phyloP scores from a whole-genome alignment of 148 eudicot species.

The Nepenthes mirabilis region DNA sequence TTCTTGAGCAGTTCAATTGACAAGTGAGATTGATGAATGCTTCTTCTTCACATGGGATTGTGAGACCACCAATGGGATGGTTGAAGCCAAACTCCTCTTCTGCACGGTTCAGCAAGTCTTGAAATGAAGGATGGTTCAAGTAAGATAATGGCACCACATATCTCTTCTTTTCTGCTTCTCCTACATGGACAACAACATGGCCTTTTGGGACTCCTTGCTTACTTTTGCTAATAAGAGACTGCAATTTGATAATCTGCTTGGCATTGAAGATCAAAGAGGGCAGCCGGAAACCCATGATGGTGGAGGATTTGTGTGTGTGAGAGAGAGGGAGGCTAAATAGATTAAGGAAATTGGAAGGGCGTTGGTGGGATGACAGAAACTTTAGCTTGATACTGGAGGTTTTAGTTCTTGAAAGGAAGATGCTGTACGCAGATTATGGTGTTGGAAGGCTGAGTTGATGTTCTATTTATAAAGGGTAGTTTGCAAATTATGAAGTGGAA shows the following conservation, averaged over 20 bases:
- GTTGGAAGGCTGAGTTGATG: too few relatives aligned
- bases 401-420: too few relatives aligned
- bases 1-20: background rate
- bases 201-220: constrained; percentile 24
- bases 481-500: too few relatives aligned
- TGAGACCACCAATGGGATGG: constrained; percentile 48
- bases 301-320: background rate
- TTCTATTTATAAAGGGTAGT: too few relatives aligned
- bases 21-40: constrained; percentile 9
- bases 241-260: constrained; percentile 15
- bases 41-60: constrained; percentile 29
- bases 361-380: too few relatives aligned
- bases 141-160: constrained; percentile 33
- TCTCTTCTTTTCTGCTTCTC: constrained; percentile 26
- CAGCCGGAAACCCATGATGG: background rate
- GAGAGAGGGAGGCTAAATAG: background rate
- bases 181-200: constrained; percentile 37
- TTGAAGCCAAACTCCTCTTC: constrained; percentile 33
- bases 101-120: constrained; percentile 21
- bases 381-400: too few relatives aligned
- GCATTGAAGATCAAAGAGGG: constrained; percentile 13
- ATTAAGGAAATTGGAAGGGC: constrained; percentile 1
- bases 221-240: constrained; percentile 10
- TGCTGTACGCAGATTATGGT: too few relatives aligned
- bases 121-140: constrained; percentile 34